Conservation (phyloP, 306 rosid species). For the Casuarina glauca region DNA sequence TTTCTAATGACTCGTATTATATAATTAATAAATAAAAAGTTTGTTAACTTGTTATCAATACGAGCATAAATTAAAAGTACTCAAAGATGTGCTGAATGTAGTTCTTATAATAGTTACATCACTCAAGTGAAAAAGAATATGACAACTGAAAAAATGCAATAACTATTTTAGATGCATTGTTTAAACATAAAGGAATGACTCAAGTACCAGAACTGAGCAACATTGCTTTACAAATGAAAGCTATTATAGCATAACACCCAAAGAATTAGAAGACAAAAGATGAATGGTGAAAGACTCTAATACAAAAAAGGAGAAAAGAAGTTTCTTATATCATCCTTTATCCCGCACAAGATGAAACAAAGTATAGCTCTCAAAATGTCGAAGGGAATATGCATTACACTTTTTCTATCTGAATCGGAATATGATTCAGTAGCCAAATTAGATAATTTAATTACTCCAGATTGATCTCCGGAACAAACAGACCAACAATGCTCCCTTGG, state of each 20-base stretch:
- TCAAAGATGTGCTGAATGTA: too few relatives aligned
- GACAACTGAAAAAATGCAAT: too few relatives aligned
- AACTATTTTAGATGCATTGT: too few relatives aligned
- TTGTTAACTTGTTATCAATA: too few relatives aligned
- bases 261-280: not conserved
- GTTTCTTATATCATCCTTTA: not conserved
- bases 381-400: not conserved
- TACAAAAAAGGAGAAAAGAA: not conserved
- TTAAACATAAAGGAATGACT: too few relatives aligned
- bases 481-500: not conserved
- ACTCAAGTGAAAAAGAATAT: too few relatives aligned
- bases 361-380: not conserved
- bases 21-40: too few relatives aligned
- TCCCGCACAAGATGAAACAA: too few relatives aligned
- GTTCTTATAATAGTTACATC: too few relatives aligned
- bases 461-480: not conserved
- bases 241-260: not conserved
- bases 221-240: not conserved
- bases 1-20: too few relatives aligned
- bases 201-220: not conserved
- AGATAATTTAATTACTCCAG: not conserved
- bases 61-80: too few relatives aligned
- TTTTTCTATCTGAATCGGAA: constrained; percentile 1
- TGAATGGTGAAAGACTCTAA: not conserved
- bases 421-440: not conserved